A percentile compares a stretch with the other conserved stretches of the same genome.
Conservation (phyloP, 2,329 filamentous ascomycete genomes). For the Biscogniauxia marginata region DNA sequence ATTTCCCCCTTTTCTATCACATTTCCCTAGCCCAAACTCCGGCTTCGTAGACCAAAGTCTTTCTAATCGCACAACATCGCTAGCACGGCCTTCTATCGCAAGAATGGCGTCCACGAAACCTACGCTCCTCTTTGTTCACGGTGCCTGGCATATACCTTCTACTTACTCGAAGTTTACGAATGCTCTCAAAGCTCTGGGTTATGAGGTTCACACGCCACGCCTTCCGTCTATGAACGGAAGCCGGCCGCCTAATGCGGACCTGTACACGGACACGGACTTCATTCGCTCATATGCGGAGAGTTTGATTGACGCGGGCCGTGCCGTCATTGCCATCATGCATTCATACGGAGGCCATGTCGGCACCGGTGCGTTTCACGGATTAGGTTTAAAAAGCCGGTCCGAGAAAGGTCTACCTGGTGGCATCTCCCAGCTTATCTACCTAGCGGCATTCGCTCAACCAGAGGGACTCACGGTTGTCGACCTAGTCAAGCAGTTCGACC, state of each 20-base stretch:
- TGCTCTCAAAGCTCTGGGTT: constrained; percentile 4
- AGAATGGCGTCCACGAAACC: constrained; percentile 1
- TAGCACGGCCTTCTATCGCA: not conserved
- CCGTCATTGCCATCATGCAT: constrained; percentile 21
- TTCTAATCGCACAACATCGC: no score
- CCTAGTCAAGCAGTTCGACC: constrained; percentile 6
- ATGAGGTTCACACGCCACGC: constrained; percentile 10
- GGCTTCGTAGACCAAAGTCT: no score
- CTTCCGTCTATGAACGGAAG: constrained; percentile 11
- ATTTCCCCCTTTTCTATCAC: no score
- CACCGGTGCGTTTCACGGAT: constrained; percentile 20
- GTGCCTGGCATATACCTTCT: constrained; percentile 8
- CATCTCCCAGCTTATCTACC: constrained; percentile 24
- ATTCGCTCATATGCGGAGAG: constrained; percentile 18
- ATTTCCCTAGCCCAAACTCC: no score
- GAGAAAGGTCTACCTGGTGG: constrained; percentile 16
- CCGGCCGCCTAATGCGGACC: constrained; percentile 19
- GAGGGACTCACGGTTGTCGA: constrained; percentile 6
- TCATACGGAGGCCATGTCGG: constrained; percentile 29
- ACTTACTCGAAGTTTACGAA: constrained; percentile 7
- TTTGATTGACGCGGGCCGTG: constrained; percentile 17
- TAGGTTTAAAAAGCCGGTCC: constrained; percentile 11
- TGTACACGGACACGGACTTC: constrained; percentile 19
- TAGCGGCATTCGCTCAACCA: constrained; percentile 11
- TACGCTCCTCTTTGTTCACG: constrained; percentile 8